Evolutionary conservation across 441 rosid genomes (phyloP).

Genomic region (Cnidoscolus chayamansa): DNA sequence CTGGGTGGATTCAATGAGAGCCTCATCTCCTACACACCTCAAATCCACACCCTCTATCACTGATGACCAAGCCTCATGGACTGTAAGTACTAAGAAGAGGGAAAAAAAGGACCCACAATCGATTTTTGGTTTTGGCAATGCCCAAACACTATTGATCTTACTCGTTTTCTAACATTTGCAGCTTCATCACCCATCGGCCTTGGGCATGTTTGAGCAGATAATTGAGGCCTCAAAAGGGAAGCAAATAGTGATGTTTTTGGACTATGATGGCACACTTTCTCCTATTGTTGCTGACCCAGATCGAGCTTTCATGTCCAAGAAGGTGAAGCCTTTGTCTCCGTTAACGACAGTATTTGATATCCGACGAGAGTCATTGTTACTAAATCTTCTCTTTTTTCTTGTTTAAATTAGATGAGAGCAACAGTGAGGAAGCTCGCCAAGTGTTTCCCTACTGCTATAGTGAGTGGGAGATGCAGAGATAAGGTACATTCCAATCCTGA

Average conservation of each 20-base stretch:
- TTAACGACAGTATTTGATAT: too few species aligned
- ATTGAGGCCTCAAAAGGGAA: slow-evolving; percentile 68
- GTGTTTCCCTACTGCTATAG: slow-evolving; percentile 84
- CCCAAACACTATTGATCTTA: not conserved
- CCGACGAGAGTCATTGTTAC: too few species aligned
- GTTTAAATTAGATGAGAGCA: slow-evolving; percentile 59
- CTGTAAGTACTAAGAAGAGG: slow-evolving; percentile 37
- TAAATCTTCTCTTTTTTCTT: too few species aligned
- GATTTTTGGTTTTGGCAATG: not conserved
- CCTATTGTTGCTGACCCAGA: slow-evolving; percentile 92
- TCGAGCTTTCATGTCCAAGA: slow-evolving; percentile 82
- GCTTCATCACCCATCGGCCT: slow-evolving; percentile 78
- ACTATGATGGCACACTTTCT: slow-evolving; percentile 91
- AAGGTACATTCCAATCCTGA: slow-evolving; percentile 50
- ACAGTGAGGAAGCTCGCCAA: slow-evolving; percentile 66
- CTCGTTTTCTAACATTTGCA: slow-evolving; percentile 24
- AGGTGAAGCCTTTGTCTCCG: slow-evolving; percentile 37
- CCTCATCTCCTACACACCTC: slow-evolving; percentile 82
- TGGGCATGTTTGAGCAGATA: slow-evolving; percentile 70
- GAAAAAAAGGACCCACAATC: too few species aligned
- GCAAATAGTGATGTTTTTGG: slow-evolving; percentile 87
- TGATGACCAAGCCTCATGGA: slow-evolving; percentile 55
- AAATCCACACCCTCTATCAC: slow-evolving; percentile 44
- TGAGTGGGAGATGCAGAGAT: slow-evolving; percentile 89
- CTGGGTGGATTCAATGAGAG: slow-evolving; percentile 87